These are phyloP conservation scores for Trichophyton mentagrophytes DNA, from an alignment of 2,329 filamentous ascomycete species.

Conservation along the genomic window DNA sequence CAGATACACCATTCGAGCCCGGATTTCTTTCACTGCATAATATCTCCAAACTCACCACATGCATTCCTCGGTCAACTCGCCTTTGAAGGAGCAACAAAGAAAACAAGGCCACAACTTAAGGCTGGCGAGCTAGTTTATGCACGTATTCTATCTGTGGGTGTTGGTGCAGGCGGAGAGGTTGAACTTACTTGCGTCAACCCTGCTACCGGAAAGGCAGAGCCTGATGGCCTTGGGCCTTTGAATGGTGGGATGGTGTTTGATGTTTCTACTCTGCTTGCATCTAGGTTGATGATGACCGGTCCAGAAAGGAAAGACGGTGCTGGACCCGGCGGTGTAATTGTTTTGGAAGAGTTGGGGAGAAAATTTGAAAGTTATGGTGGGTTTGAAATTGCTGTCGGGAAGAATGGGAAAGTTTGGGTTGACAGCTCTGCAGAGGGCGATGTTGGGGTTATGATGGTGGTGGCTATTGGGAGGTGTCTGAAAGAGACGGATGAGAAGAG, in stretches of 20 bases:
- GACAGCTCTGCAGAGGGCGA: constrained; percentile 53
- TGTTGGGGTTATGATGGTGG: constrained; percentile 47
- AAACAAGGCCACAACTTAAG: constrained; percentile 68
- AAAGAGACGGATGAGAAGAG: constrained; percentile 59
- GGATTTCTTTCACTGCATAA: constrained; percentile 67
- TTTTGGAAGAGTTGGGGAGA: constrained; percentile 69
- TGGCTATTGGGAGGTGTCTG: constrained; percentile 68
- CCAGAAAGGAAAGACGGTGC: constrained; percentile 15
- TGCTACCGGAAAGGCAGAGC: constrained; percentile 73
- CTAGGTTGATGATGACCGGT: constrained; percentile 52
- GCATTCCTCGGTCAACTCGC: constrained; percentile 72
- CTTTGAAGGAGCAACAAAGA: constrained; percentile 89
- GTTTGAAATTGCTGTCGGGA: constrained; percentile 87
- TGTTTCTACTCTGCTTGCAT: constrained; percentile 68
- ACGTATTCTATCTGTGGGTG: constrained; percentile 62
- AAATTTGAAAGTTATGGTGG: constrained; percentile 49
- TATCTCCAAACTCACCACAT: constrained; percentile 50
- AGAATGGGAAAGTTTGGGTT: constrained; percentile 89
- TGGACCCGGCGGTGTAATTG: constrained; percentile 51
- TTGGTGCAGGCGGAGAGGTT: constrained; percentile 71
- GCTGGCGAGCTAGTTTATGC: constrained; percentile 77
- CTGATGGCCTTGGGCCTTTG: constrained; percentile 74
- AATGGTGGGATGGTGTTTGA: constrained; percentile 76
- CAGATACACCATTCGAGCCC: constrained; percentile 62
- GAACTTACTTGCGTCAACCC: constrained; percentile 84